phyloP scores from a whole-genome alignment of 2,329 filamentous ascomycete species.

The Aspergillus brunneoviolaceus region DNA sequence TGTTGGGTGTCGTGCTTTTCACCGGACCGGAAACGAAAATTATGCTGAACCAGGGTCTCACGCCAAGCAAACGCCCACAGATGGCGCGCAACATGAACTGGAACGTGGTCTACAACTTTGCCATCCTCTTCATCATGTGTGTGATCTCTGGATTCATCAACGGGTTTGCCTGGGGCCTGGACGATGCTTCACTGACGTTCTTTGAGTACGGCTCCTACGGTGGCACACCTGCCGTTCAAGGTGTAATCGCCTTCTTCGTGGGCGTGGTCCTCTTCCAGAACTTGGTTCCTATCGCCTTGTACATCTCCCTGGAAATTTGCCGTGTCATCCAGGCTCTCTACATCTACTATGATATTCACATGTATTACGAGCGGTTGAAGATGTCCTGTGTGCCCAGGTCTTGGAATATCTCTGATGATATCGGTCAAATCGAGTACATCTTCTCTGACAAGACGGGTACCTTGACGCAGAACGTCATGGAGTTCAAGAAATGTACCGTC shows the following conservation, averaged over 20 bases:
- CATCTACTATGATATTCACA: constrained; percentile 1
- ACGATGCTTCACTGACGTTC: background rate
- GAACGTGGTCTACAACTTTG: constrained; percentile 7
- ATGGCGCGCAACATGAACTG: constrained; percentile 8
- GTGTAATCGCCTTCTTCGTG: constrained; percentile 5
- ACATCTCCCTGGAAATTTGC: constrained; percentile 6
- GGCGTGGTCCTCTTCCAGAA: constrained; percentile 6
- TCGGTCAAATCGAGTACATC: constrained; percentile 94
- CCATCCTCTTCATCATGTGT: constrained; percentile 8
- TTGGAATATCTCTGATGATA: constrained; percentile 6
- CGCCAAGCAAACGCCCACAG: constrained; percentile 3
- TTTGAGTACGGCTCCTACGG: constrained; percentile 7
- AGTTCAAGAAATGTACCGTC: constrained; percentile 82
- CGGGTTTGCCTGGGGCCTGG: constrained; percentile 4
- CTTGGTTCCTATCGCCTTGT: constrained; percentile 7
- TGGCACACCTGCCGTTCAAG: background rate
- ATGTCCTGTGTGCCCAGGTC: constrained; percentile 5
- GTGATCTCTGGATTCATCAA: constrained; percentile 7
- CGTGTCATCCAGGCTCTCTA: constrained; percentile 5
- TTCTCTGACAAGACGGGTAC: constrained; percentile 94
- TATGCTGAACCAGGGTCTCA: constrained; percentile 6
- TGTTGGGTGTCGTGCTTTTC: constrained; percentile 1
- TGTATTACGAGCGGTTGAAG: constrained; percentile 4
- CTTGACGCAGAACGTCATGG: constrained; percentile 89
- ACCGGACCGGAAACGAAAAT: constrained; percentile 6